Conservation (phyloP, 129 eudicot species). For the Ambrosia artemisiifolia region DNA sequence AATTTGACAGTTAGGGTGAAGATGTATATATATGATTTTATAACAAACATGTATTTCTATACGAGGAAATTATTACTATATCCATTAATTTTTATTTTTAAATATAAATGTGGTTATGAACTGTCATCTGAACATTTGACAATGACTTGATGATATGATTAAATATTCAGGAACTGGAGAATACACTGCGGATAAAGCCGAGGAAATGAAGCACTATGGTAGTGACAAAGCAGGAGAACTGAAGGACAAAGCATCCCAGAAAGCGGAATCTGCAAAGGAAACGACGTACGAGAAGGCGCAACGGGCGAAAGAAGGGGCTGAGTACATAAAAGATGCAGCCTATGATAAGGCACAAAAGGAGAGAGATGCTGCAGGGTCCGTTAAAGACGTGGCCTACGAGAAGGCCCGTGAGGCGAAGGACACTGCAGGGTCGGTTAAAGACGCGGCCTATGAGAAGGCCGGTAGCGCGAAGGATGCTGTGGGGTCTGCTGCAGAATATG, state of each 20-base stretch:
- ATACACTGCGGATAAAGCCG: conserved; percentile 21
- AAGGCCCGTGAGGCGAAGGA: background rate
- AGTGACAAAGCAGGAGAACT: conserved; percentile 17
- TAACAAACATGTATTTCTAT: no score
- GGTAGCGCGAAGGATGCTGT: background rate
- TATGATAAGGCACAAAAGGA: conserved; percentile 14
- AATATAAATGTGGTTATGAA: background rate
- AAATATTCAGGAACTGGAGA: conserved; percentile 27
- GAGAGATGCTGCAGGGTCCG: background rate
- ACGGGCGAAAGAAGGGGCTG: conserved; percentile 2
- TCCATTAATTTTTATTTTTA: no score
- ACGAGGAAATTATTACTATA: no score
- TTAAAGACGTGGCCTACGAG: background rate
- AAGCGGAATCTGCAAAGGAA: conserved; percentile 21
- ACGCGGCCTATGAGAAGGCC: background rate
- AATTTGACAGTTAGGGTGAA: no score
- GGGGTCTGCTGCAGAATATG: background rate
- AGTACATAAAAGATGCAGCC: conserved; percentile 19
- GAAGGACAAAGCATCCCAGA: conserved; percentile 15
- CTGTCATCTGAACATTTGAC: background rate
- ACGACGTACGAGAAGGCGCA: conserved; percentile 16
- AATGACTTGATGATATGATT: background rate
- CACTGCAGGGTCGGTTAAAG: background rate
- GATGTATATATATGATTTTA: no score
- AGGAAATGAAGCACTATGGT: conserved; percentile 17